Evolutionary conservation across 1,284 basidiomycete genomes (phyloP), one percentile per base, ranked within the genome.

Genomic region (Boletus putidus): DNA sequence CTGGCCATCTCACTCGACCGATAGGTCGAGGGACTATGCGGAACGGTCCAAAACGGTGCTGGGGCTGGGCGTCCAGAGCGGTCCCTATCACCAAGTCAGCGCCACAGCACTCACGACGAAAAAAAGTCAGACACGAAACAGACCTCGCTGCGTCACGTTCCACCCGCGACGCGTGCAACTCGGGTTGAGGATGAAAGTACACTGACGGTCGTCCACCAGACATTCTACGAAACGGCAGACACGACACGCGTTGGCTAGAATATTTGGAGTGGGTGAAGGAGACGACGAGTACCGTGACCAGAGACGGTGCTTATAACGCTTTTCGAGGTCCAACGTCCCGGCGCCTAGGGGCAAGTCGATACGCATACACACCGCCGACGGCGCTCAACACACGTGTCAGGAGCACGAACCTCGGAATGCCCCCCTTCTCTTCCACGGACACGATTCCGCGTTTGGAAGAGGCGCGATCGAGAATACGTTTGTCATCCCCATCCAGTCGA

Each of bases 321-420:
- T 29, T 51, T 53, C 53, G 31, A 45, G 33, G 35, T 8, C 12
- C 31, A 31, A n/a, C 33, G 11, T 21, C n/a, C 14, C 29, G 11
- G 25, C 35, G 16, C 40, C 35, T 25, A 40, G 36, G 53, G 33
- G 31, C 1, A 29, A 15, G 45, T n/a, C 33, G 53, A 35, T 23
- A 47, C 39, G 20, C 46, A 45, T 29, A 25, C 44, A 39, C 20
- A 62, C 64, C 53, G 65, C 62, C 52, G 62, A 52, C 27, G 45
- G n/a, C 35, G 49, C 25, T 31, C 51, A 15, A 15, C 15, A 29
- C 51, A 61, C 58, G 65, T 65, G 62, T 43, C 31, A 44, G 48
- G 57, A 46, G 42, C 33, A 54, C 48, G 61, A 42, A 55, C 43
- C 61, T 64, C 57, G 51, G 57, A 46, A 46, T 15, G 15, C 61